Conservation (phyloP, 2,329 filamentous ascomycete species). For the Cladosporium sp. region DNA sequence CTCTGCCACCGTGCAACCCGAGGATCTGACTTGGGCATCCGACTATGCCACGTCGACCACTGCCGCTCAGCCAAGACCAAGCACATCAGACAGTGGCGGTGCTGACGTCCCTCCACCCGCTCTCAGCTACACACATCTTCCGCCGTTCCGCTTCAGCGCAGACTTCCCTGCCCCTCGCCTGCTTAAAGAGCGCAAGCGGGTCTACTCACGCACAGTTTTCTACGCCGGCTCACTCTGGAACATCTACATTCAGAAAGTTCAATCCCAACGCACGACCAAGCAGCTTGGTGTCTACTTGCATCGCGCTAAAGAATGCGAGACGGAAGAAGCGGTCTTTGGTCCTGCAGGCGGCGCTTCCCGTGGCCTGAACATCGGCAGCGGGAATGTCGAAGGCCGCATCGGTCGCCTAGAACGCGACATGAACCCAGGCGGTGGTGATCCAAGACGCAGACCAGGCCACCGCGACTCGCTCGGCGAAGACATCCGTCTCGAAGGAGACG, state of each 20-base stretch:
- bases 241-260: conserved; percentile 57
- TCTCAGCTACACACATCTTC: conserved; percentile 49
- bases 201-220: conserved; percentile 55
- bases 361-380: conserved; percentile 19
- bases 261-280: conserved; percentile 45
- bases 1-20: conserved; percentile 48
- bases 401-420: conserved; percentile 51
- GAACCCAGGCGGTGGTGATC: conserved; percentile 18
- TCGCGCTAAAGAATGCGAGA: conserved; percentile 52
- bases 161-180: conserved; percentile 54
- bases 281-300: conserved; percentile 57
- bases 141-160: conserved; percentile 55
- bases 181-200: conserved; percentile 55
- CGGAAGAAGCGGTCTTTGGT: conserved; percentile 38
- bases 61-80: conserved; percentile 28
- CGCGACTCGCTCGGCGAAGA: conserved; percentile 1
- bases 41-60: conserved; percentile 49
- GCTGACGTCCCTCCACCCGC: conserved; percentile 18
- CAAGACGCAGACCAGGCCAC: conserved; percentile 18
- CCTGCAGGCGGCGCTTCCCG: conserved; percentile 28
- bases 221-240: conserved; percentile 58
- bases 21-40: conserved; percentile 52
- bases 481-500: conserved; percentile 25
- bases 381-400: conserved; percentile 50
- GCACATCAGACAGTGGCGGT: conserved; percentile 25